These are phyloP conservation scores for Plasmodium sp. DNA, from an alignment of 169 alveolate species.

Conservation along the genomic window DNA sequence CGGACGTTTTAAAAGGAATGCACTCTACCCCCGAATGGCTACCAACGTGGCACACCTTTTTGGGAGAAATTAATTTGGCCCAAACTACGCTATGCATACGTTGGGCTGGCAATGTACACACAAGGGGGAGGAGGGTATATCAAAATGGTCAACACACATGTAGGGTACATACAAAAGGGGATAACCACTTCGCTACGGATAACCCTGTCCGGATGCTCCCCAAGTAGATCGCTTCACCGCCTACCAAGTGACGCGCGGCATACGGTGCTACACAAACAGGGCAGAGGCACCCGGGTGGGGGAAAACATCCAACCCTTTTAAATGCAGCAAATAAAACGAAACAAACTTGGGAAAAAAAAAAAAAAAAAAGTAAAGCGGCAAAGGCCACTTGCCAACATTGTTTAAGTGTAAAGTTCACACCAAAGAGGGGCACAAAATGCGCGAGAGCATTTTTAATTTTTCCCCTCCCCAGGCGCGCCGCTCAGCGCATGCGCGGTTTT, in stretches of 20 bases:
- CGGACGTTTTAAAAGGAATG: neutral
- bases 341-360: neutral
- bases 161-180: neutral
- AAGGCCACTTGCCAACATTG: neutral
- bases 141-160: neutral
- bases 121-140: neutral
- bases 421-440: neutral
- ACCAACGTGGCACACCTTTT: neutral
- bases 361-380: neutral
- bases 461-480: neutral
- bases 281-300: neutral
- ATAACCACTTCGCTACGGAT: neutral
- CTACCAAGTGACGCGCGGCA: neutral
- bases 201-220: neutral
- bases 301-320: neutral
- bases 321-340: neutral
- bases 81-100: neutral
- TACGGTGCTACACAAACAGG: neutral
- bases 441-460: neutral
- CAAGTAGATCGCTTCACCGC: neutral
- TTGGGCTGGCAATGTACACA: neutral
- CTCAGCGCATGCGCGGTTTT: neutral
- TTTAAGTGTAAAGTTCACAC: neutral
- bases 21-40: neutral
- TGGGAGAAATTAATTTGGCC: neutral